Conservation (phyloP, 306 rosid genomes). For the Sphenostylis stenocarpa region DNA sequence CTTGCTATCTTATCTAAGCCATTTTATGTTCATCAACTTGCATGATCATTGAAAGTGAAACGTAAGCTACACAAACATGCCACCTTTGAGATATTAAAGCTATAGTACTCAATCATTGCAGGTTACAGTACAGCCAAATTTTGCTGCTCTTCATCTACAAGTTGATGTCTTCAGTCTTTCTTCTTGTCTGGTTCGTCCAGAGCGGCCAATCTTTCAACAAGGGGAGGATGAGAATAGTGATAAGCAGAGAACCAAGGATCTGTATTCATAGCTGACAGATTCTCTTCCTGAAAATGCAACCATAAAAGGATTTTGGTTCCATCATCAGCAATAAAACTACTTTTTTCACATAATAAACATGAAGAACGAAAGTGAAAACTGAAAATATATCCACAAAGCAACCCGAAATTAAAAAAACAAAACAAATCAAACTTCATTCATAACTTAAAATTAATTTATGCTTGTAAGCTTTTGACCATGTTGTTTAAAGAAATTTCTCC, state of each 20-base stretch:
- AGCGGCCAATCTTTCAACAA: constrained; percentile 87
- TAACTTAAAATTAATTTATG: too few species aligned
- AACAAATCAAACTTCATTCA: too few species aligned
- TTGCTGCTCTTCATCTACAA: constrained; percentile 32
- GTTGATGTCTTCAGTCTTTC: constrained; percentile 47
- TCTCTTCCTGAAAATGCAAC: constrained; percentile 74
- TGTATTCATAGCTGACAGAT: constrained; percentile 93
- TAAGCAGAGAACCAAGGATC: constrained; percentile 99
- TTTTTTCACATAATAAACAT: neutral
- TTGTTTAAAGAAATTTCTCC: neutral
- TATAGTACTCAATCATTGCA: constrained; percentile 17
- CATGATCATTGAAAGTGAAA: constrained; percentile 5
- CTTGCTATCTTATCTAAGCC: constrained; percentile 10
- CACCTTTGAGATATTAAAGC: constrained; percentile 2
- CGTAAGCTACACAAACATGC: constrained; percentile 19
- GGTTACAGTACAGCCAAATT: constrained; percentile 24
- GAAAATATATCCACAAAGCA: neutral
- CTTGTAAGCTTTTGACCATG: neutral
- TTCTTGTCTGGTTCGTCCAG: constrained; percentile 67
- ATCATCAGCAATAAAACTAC: neutral
- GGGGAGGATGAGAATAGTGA: constrained; percentile 98
- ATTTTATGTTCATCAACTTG: constrained; percentile 2
- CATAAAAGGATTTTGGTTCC: neutral
- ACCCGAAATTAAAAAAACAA: neutral
- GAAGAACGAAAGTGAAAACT: neutral